Conservation (phyloP, 371 early-diverging fungal genomes). For the Syncephalis plumigaleata region DNA sequence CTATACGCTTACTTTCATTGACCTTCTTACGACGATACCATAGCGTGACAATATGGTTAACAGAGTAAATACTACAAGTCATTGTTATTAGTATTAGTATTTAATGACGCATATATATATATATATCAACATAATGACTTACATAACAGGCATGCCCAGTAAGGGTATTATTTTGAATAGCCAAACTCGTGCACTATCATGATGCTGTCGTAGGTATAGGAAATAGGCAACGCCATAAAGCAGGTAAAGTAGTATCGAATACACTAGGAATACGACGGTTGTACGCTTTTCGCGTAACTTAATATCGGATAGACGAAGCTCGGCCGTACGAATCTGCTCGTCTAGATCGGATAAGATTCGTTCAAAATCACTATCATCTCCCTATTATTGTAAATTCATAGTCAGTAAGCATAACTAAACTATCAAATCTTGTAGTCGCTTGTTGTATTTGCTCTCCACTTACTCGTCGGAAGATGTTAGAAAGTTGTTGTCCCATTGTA, state of each 20-base stretch:
- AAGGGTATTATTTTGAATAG: constrained; percentile 26
- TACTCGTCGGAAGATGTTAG: not conserved
- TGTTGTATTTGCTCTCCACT: not conserved
- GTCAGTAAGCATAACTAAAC: not conserved
- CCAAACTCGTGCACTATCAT: constrained; percentile 21
- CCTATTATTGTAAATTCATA: constrained; percentile 4
- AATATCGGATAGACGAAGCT: constrained; percentile 38
- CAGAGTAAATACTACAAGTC: constrained; percentile 24
- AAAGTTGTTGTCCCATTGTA: not conserved
- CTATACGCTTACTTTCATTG: constrained; percentile 19
- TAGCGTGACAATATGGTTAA: constrained; percentile 22
- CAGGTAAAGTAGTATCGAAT: constrained; percentile 45
- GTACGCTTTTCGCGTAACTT: constrained; percentile 40
- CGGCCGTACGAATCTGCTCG: constrained; percentile 48
- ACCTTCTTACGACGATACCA: constrained; percentile 38
- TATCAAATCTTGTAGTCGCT: not conserved
- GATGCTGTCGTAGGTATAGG: constrained; percentile 25
- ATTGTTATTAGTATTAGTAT: not conserved
- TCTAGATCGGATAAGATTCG: constrained; percentile 62
- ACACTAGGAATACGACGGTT: constrained; percentile 46
- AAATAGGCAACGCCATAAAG: constrained; percentile 35
- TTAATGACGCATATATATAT: not conserved
- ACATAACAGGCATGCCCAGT: constrained; percentile 31
- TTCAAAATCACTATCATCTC: constrained; percentile 51
- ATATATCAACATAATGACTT: constrained; percentile 8